Percentiles rank a stretch among this genome's conserved stretches.
These are phyloP conservation scores for Graphilbum ipis-grandicollis DNA, from an alignment of 2,329 filamentous ascomycete genomes.

Conservation along the genomic window DNA sequence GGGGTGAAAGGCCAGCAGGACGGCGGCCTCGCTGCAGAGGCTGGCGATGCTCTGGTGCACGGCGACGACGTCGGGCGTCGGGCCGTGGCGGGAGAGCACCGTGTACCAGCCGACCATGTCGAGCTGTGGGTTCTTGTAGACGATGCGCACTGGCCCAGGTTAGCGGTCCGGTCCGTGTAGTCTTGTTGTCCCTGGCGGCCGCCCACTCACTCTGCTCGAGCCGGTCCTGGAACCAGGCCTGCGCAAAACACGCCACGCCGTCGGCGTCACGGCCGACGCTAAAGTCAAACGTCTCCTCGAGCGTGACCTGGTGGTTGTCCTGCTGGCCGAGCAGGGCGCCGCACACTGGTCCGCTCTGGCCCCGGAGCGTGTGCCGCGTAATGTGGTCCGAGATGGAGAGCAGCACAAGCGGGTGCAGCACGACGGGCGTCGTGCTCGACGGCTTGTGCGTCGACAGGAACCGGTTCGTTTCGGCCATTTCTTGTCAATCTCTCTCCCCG, in stretches of 20 bases:
- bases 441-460: conserved; percentile 50
- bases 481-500: too few species aligned
- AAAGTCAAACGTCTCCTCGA: conserved; percentile 87
- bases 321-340: conserved; percentile 86
- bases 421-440: conserved; percentile 59
- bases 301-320: conserved; percentile 74
- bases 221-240: conserved; percentile 57
- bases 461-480: conserved; percentile 23
- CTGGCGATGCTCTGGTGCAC: conserved; percentile 65
- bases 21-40: conserved; percentile 62
- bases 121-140: conserved; percentile 69
- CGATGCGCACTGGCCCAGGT: conserved; percentile 73
- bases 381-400: conserved; percentile 96
- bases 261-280: conserved; percentile 32
- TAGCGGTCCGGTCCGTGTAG: too few species aligned
- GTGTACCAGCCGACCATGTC: conserved; percentile 91
- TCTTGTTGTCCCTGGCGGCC: too few species aligned
- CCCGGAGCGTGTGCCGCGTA: conserved; percentile 69
- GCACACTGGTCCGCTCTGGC: conserved; percentile 58
- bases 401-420: conserved; percentile 84
- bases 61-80: conserved; percentile 48
- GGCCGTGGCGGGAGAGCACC: conserved; percentile 54
- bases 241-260: conserved; percentile 44
- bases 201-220: conserved; percentile 78
- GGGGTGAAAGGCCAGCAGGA: conserved; percentile 78